Evolutionary conservation across 2,329 filamentous ascomycete species (phyloP), one percentile per base, ranked within the genome.

Genomic region (Talaromyces amestolkiae): DNA sequence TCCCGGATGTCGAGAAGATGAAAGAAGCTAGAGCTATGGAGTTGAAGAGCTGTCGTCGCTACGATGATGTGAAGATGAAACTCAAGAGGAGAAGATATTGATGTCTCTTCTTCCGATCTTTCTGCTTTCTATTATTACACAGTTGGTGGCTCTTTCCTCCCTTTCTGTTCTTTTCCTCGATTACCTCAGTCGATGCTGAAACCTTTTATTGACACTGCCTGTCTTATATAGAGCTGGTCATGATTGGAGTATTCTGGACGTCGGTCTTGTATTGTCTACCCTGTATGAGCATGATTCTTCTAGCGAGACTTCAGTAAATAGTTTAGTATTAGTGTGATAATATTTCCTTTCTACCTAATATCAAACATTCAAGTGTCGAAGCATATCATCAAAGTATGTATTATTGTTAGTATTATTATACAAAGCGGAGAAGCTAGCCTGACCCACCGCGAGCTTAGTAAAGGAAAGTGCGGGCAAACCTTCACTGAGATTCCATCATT

Each of bases 1-100:
- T 87, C 76, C 87, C 88, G 64, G 92, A 97, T 72, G 83, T 87
- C 61, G 89, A 89, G 68, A 93, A 92, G 82, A 87, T 96, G 87
- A 86, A 89, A 67, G 78, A 87, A 66, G 93, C 93, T 35, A 80
- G 84, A 66, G 79, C 79, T 24, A 83, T 89, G 83, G 80, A 85
- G 54, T 83, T 87, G 81, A 83, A 82, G 75, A 85, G 80, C 70
- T 91, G 88, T 76, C 80, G 80, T 71, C 82, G 81, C 68, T 73
- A 90, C 70, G 79, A 85, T 63, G 78, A 81, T 56, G 73, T 87
- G 76, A 82, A 82, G 62, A 5, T 87, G 76, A 82, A 82, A 63
- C 24, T 53, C 15, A 71, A 75, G 37, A 68, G 51, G 41, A 66
- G 67, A 41, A 53, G 59, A 66, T 63, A 27, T 8, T 45, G 53